A percentile compares a stretch with the other conserved stretches of the same genome.
These are phyloP conservation scores for Nannizzia gypsea DNA, from an alignment of 2,329 filamentous ascomycete genomes.

Conservation along the genomic window DNA sequence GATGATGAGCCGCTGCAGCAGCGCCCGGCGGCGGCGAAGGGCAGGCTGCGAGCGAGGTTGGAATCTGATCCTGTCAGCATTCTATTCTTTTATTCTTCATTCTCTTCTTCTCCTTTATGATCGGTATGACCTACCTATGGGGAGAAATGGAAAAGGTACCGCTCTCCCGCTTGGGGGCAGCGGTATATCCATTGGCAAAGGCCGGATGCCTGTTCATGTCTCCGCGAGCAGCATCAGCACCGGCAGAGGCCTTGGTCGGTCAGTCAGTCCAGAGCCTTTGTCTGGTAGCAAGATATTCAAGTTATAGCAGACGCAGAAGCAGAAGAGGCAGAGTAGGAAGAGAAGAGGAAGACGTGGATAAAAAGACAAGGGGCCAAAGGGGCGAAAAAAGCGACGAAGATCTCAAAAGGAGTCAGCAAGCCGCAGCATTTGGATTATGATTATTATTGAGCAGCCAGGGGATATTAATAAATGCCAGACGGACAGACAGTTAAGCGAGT, in stretches of 20 bases:
- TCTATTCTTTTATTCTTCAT: background rate
- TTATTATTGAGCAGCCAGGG: too few species aligned
- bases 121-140: constrained; percentile 56
- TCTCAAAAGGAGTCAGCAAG: background rate
- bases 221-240: constrained; percentile 28
- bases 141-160: constrained; percentile 75
- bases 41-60: constrained; percentile 69
- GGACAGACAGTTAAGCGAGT: background rate
- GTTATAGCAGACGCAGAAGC: background rate
- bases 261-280: too few species aligned
- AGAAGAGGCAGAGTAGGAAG: background rate
- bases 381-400: background rate
- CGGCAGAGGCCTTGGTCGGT: too few species aligned
- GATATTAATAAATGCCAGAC: too few species aligned
- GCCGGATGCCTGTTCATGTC: constrained; percentile 81
- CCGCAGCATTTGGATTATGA: too few species aligned
- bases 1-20: constrained; percentile 56
- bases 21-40: constrained; percentile 58
- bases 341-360: background rate
- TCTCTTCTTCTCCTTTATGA: background rate
- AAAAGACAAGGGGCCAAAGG: background rate
- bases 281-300: too few species aligned
- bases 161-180: constrained; percentile 57
- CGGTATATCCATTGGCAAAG: constrained; percentile 62
- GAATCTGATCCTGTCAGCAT: constrained; percentile 47